Evolutionary conservation across 1,139 yeast species (phyloP).

Genomic region (Pichia sp.): DNA sequence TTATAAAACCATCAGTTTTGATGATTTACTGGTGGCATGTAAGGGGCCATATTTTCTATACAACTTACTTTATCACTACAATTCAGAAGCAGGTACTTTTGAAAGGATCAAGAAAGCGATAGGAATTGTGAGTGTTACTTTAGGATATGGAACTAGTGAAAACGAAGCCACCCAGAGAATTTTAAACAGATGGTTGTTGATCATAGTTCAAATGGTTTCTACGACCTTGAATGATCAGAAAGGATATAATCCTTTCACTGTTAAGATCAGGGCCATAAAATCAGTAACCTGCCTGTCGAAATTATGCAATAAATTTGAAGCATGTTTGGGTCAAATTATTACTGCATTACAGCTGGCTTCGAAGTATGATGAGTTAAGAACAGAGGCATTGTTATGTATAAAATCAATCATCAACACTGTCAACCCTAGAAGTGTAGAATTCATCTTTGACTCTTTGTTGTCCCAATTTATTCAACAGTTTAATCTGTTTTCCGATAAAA

Average conservation of each 20-base stretch:
- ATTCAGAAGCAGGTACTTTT: conserved; percentile 23
- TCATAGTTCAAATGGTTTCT: conserved; percentile 74
- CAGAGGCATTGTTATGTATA: conserved; percentile 67
- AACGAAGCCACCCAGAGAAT: conserved; percentile 12
- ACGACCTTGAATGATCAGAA: conserved; percentile 70
- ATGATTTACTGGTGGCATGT: conserved; percentile 42
- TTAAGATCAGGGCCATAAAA: conserved; percentile 64
- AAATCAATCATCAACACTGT: conserved; percentile 48
- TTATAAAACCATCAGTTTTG: conserved; percentile 33
- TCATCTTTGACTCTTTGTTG: conserved; percentile 51
- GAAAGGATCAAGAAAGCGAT: conserved; percentile 39
- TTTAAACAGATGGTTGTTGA: conserved; percentile 49
- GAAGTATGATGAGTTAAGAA: conserved; percentile 57
- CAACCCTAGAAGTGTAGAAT: conserved; percentile 48
- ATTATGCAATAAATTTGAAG: conserved; percentile 57
- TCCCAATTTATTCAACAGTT: conserved; percentile 66
- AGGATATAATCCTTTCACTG: conserved; percentile 67
- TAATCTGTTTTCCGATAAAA: conserved; percentile 42
- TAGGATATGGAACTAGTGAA: conserved; percentile 9
- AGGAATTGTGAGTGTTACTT: conserved; percentile 35
- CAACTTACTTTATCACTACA: conserved; percentile 26
- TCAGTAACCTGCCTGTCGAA: conserved; percentile 69
- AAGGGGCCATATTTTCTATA: conserved; percentile 33
- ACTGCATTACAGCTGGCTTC: conserved; percentile 82
- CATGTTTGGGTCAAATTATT: conserved; percentile 84